Base-by-base conservation (phyloP, 495 filamentous ascomycete genomes). In the Penicillium paradoxum region DNA sequence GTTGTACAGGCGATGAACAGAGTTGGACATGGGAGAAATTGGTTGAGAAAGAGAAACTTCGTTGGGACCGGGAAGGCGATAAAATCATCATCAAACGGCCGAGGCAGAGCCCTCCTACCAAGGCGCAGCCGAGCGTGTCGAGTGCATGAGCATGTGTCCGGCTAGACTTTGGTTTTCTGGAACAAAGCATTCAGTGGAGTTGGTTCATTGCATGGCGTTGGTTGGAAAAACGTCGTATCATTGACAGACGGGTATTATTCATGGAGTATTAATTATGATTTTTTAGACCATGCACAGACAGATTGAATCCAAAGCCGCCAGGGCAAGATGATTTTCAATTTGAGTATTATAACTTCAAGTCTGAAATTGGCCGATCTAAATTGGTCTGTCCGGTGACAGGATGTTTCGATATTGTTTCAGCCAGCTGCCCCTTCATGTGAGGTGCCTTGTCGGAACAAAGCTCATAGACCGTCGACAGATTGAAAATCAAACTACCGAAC, bases 401-500 rank as follows among this genome's bases (percentile, higher is more conserved):
- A 55, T 79, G 73, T 13, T 66, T 72, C 1, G 90, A 85, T 14
- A 95, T 74, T 27, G 74, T 79, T 62, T 88, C 86, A 7, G 87
- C 83, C 19, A 97, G 74, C 18, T 70, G 65, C 17, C 78, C 66
- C 71, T 96, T 97, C 59, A 85, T 66, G 14, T 74, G 75, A 42
- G 75, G 70, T n/a, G 86, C 77, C 53, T 78, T 78, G 51, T 97
- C 91, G 2, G 86, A 89, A 59, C 87, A 92, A 5, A 98, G 80
- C 67, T 98, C 93, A 64, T 95, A 98, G 57, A 95, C 80, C 0
- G 93, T 97, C 14, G 83, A 79, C 7, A 98, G 73, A 64, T 98
- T 98, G 68, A 97, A 98, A 1, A 90, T 78, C 15, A 95, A 64
- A 8, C 86, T 86, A 39, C 83, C 79, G 55, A 91, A 95, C 0